Percentiles rank a stretch among this genome's conserved stretches.
Evolutionary conservation across 31 red algal species (phyloP).

Genomic region (Odonthalia washingtoniensis): DNA sequence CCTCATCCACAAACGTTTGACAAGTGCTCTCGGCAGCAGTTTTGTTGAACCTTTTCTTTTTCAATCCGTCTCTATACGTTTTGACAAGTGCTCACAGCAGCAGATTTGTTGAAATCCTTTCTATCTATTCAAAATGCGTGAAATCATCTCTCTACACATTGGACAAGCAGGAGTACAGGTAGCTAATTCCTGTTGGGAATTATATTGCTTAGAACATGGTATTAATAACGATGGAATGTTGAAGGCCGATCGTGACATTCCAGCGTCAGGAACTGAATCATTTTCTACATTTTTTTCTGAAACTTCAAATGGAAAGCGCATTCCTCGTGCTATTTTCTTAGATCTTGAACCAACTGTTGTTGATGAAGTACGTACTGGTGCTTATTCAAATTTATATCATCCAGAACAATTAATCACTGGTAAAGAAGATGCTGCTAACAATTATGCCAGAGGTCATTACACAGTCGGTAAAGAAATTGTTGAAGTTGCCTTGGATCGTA

Average conservation of each 20-base stretch:
- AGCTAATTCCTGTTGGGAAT: slow-evolving; percentile 99
- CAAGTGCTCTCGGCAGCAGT: slow-evolving; percentile 79
- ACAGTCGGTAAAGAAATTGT: slow-evolving; percentile 99
- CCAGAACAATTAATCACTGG: slow-evolving; percentile 98
- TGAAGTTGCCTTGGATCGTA: slow-evolving; percentile 94
- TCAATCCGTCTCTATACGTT: not conserved
- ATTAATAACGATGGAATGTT: slow-evolving; percentile 90
- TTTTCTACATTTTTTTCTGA: slow-evolving; percentile 99
- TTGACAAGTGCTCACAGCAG: not conserved
- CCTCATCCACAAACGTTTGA: slow-evolving; percentile 53
- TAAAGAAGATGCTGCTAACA: slow-evolving; percentile 99
- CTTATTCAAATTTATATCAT: slow-evolving; percentile 94
- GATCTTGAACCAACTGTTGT: slow-evolving; percentile 99
- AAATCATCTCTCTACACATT: slow-evolving; percentile 95
- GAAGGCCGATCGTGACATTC: slow-evolving; percentile 46
- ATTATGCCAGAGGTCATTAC: slow-evolving; percentile 99
- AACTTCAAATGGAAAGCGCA: slow-evolving; percentile 88
- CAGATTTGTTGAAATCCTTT: too few species aligned
- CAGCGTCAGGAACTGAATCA: slow-evolving; percentile 53
- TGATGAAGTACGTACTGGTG: slow-evolving; percentile 96
- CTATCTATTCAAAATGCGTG: slow-evolving; percentile 69
- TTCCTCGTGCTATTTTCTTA: slow-evolving; percentile 97
- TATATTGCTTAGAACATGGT: slow-evolving; percentile 99
- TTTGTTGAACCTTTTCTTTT: slow-evolving; percentile 62
- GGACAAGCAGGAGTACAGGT: slow-evolving; percentile 99